phyloP scores from a whole-genome alignment of 202 grass and related monocot genomes.

The Dendrocalamus latiflorus region DNA sequence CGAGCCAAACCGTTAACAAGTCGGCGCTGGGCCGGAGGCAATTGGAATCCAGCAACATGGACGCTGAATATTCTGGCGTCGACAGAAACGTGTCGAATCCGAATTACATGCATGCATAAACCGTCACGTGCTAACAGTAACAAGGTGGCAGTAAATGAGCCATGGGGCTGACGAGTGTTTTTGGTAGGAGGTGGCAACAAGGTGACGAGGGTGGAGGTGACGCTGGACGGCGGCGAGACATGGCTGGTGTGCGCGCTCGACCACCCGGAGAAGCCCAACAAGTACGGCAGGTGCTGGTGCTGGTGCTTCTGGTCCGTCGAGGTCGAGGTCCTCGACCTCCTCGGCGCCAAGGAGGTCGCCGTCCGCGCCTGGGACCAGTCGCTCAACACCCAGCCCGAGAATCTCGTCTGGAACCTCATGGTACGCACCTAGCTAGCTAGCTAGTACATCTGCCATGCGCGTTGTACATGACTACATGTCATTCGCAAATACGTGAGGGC shows the following conservation, averaged over 20 bases:
- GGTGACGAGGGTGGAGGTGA: slow-evolving; percentile 78
- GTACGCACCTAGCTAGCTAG: slow-evolving; percentile 24
- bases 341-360: slow-evolving; percentile 76
- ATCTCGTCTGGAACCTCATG: slow-evolving; percentile 96
- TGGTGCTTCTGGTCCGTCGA: slow-evolving; percentile 91
- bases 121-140: not conserved
- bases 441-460: not conserved
- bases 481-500: not conserved
- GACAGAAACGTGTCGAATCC: not conserved
- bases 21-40: not conserved
- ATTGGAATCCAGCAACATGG: not conserved
- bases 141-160: too few relatives aligned
- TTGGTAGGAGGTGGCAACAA: slow-evolving; percentile 71
- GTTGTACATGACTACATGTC: not conserved
- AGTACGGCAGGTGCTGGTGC: slow-evolving; percentile 84
- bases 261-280: slow-evolving; percentile 75
- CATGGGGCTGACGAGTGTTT: not conserved
- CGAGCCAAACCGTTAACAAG: too few relatives aligned
- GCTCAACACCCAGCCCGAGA: slow-evolving; percentile 82
- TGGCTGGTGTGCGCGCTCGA: slow-evolving; percentile 65
- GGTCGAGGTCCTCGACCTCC: slow-evolving; percentile 65
- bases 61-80: not conserved
- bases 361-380: slow-evolving; percentile 83
- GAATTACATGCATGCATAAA: not conserved
- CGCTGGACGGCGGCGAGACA: slow-evolving; percentile 73